phyloP scores from a whole-genome alignment of 345 rosid genomes.

The Citrus unshiu region DNA sequence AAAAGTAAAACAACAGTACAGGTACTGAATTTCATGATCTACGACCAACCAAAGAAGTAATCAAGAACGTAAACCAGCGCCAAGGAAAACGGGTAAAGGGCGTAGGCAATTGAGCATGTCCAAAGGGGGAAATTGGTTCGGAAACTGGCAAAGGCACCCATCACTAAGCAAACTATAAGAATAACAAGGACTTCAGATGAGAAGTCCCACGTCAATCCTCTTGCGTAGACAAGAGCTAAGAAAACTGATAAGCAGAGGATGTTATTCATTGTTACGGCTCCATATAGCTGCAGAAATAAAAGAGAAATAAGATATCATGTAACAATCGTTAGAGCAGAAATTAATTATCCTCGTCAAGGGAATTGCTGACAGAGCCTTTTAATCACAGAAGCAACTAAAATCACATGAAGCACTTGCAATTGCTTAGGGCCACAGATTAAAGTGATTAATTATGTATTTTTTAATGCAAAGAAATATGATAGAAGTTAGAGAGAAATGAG shows the following conservation, averaged over 20 bases:
- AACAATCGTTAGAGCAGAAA: neutral
- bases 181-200: conserved; percentile 91
- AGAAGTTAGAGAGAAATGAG: neutral
- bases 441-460: neutral
- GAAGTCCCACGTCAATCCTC: conserved; percentile 95
- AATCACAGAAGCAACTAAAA: neutral
- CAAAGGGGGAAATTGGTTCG: conserved; percentile 89
- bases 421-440: neutral
- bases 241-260: conserved; percentile 88
- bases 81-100: conserved; percentile 79
- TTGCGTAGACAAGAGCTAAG: conserved; percentile 68
- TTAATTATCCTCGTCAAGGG: neutral
- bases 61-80: conserved; percentile 86
- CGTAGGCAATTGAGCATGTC: conserved; percentile 68
- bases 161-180: conserved; percentile 74
- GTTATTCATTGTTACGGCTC: conserved; percentile 90
- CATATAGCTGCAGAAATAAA: conserved; percentile 67
- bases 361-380: neutral
- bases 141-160: conserved; percentile 82
- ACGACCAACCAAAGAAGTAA: conserved; percentile 85
- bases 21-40: conserved; percentile 21
- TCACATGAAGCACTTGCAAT: neutral
- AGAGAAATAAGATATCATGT: neutral
- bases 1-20: neutral
- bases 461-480: neutral